These are phyloP conservation scores for Ogataea paraovalis DNA, from an alignment of 805 yeast genomes.

Conservation along the genomic window DNA sequence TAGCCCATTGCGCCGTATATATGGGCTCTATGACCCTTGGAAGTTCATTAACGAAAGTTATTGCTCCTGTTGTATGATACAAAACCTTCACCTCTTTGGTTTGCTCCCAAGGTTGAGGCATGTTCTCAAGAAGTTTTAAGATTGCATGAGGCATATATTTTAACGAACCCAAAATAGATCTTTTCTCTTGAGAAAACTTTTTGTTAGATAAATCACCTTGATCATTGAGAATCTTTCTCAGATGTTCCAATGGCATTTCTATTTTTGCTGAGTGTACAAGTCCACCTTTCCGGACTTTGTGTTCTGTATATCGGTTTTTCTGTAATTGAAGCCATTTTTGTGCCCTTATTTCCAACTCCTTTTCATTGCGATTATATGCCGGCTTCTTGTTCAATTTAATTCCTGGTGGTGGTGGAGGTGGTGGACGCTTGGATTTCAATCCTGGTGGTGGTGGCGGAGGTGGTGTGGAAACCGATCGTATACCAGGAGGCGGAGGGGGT, in stretches of 20 bases:
- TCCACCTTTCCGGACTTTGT: conserved; percentile 35
- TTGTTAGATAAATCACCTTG: conserved; percentile 83
- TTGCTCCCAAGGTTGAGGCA: conserved; percentile 99
- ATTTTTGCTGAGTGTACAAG: conserved; percentile 57
- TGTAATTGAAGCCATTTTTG: conserved; percentile 62
- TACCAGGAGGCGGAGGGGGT: conserved; percentile 12
- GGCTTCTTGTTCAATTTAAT: conserved; percentile 27
- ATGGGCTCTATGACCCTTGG: conserved; percentile 93
- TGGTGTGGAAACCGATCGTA: not conserved
- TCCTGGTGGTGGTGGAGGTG: conserved; percentile 36
- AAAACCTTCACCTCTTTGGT: conserved; percentile 79
- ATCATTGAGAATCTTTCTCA: conserved; percentile 75
- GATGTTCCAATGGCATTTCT: conserved; percentile 92
- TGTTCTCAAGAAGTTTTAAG: conserved; percentile 81
- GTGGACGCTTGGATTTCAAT: conserved; percentile 17
- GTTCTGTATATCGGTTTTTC: conserved; percentile 48
- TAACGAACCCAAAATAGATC: conserved; percentile 84
- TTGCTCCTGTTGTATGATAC: conserved; percentile 90
- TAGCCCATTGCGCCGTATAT: conserved; percentile 92
- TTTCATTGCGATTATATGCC: conserved; percentile 6
- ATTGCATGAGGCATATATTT: conserved; percentile 96
- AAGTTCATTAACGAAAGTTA: conserved; percentile 88
- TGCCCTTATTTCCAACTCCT: conserved; percentile 38
- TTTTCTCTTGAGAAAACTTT: conserved; percentile 76
- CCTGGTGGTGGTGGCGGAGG: conserved; percentile 17